phyloP scores from a whole-genome alignment of 2,329 filamentous ascomycete genomes.

The Rosellinia necatrix region DNA sequence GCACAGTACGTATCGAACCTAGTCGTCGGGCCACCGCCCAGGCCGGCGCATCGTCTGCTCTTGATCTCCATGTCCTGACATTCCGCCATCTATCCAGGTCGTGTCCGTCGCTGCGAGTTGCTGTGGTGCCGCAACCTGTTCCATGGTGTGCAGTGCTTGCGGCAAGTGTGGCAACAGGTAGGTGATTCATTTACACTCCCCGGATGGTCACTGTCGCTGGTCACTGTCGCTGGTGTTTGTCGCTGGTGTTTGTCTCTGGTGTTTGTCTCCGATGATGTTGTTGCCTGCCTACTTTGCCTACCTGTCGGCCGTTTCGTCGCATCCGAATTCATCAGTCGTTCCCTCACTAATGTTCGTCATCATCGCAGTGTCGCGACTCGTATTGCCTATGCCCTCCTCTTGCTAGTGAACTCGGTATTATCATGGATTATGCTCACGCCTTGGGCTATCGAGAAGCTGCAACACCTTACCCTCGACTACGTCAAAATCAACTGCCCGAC shows the following conservation, averaged over 20 bases:
- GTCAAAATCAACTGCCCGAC: constrained; percentile 93
- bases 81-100: constrained; percentile 54
- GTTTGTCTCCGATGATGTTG: no score
- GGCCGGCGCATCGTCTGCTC: constrained; percentile 4
- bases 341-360: constrained; percentile 13
- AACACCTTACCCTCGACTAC: constrained; percentile 91
- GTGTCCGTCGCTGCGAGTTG: constrained; percentile 84
- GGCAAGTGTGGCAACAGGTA: constrained; percentile 97
- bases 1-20: constrained; percentile 75
- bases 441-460: constrained; percentile 95
- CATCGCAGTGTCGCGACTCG: constrained; percentile 82
- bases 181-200: no score
- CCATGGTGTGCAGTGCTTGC: constrained; percentile 91
- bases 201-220: no score
- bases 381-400: constrained; percentile 92
- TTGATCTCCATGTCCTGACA: constrained; percentile 19
- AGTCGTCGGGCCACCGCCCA: constrained; percentile 4
- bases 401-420: constrained; percentile 93
- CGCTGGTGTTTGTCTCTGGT: no score
- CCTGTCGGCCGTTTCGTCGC: not conserved
- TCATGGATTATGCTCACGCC: constrained; percentile 99
- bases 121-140: constrained; percentile 95
- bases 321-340: not conserved
- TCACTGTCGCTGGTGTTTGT: no score
- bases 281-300: no score